Conservation (phyloP, 2,329 filamentous ascomycete genomes). For the Didymella arachidicola region DNA sequence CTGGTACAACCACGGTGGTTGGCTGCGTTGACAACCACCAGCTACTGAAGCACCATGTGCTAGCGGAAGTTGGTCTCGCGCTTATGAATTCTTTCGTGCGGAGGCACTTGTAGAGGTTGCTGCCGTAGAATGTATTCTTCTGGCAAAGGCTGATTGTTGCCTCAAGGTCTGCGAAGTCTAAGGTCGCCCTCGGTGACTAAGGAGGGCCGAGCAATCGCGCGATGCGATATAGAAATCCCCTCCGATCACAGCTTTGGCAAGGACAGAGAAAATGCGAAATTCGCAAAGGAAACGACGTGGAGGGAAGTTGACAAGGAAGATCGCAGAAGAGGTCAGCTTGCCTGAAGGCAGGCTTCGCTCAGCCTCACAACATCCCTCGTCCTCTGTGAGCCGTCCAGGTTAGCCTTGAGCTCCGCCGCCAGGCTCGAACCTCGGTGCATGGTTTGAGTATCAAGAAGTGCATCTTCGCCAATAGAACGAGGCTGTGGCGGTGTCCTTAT, state of each 20-base stretch:
- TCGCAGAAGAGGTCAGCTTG: not conserved
- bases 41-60: not conserved
- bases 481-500: constrained; percentile 21
- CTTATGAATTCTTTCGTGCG: not conserved
- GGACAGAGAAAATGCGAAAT: not conserved
- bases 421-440: constrained; percentile 16
- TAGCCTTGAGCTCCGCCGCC: constrained; percentile 17
- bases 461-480: constrained; percentile 14
- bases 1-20: not conserved
- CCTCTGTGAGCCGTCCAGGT: constrained; percentile 17
- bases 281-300: not conserved
- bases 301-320: constrained; percentile 4
- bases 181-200: not conserved
- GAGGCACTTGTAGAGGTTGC: not conserved
- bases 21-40: not conserved
- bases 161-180: not conserved
- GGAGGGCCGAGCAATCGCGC: not conserved
- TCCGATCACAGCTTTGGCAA: not conserved
- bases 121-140: not conserved
- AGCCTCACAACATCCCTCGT: constrained; percentile 18
- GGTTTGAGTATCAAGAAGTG: constrained; percentile 4
- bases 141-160: constrained; percentile 5
- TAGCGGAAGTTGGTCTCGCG: not conserved
- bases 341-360: constrained; percentile 1
- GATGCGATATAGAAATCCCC: not conserved